Evolutionary conservation across 768 basidiomycete genomes (phyloP), one percentile per base, ranked within the genome.

Genomic region (Russula compacta): DNA sequence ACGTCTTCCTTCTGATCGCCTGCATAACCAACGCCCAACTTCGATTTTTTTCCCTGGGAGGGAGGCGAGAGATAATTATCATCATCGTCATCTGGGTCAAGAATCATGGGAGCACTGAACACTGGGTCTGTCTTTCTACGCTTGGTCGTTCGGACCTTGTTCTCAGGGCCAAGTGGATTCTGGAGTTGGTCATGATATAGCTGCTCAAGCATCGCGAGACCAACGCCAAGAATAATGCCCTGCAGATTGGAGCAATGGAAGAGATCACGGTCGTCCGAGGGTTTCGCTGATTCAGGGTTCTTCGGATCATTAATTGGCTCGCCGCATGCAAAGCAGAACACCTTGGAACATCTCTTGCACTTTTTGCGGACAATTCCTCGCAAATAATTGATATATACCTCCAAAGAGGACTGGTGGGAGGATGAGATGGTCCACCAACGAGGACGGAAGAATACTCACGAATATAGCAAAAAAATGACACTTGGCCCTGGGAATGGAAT

Each of bases 221-320:
- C 94, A 42, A 95, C 79, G n/a, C 94, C 95, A 6, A 98, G 77
- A 64, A 97, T 85, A 14, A 91, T 83, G 42, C 94, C 95, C 74
- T 97, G 89, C 39, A 95, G 71, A 69, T 91, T 89, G 6, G 90
- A 81, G 72, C 94, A 97, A 73, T 97, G 94, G 69, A 95, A 91
- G 60, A 95, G 73, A 12, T 80, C 78, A 57, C 82, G 80, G 48
- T 83, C 81, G 33, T 75, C 72, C 9, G 76, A 71, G 39, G 76
- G 70, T 39, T 74, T 73, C 3, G 64, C 52, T 11, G 64, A 46
- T 33, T 63, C 66, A 57, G 69, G 55, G 14, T 49, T 53, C 57
- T 67, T 72, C 38, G 61, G 69, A 3, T 65, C 60, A 29, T 68
- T 67, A 33, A 71, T 67, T 9, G 71, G 70, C 58, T 82, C 80